Base-by-base conservation (phyloP, 345 rosid species). In the Salix dunnii region DNA sequence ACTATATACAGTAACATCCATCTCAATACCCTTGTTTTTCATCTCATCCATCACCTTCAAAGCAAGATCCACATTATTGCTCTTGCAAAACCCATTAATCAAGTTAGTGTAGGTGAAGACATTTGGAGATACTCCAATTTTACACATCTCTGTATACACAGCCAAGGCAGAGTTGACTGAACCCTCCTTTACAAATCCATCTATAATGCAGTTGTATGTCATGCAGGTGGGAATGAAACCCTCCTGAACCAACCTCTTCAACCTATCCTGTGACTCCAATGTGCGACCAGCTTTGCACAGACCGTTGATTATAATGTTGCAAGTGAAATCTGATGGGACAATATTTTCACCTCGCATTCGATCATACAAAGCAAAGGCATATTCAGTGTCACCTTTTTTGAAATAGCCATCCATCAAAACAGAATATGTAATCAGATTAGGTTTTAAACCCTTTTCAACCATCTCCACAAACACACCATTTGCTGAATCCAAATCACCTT, bases 121-220 rank as follows among this genome's bases (percentile, higher is more conserved):
- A 81, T 84, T 82, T 9, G 97, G 93, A 61, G 86, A 79, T 76
- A 90, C 38, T 70, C 92, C 92, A 67, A 66, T 83, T 71, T 81
- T 84, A 61, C 75, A 33, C 97, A 94, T 90, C 82, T 90, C 93
- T 74, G 68, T 78, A 72, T 81, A 86, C 40, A 83, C 77, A 71
- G 73, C 72, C 74, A 87, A 67, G 13, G 97, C 94, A 74, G 88
- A 86, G 77, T 77, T 82, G 12, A 88, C 17, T 48, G 81, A 73
- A 20, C 90, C 92, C 77, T 88, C 93, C 83, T 86, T 90, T 28
- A 88, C 35, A 76, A 86, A 88, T 30, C 99, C 96, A 81, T 91
- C 84, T 58, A 91, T 87, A 55, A 95, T 82, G 77, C 83, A 83
- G 63, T 85, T 92, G 85, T 90, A 91, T 48, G 90, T 83, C 85